Percentiles rank a stretch among this genome's conserved stretches.
These are phyloP conservation scores for Xylaria sp. DNA, from an alignment of 2,329 filamentous ascomycete genomes.

Conservation along the genomic window DNA sequence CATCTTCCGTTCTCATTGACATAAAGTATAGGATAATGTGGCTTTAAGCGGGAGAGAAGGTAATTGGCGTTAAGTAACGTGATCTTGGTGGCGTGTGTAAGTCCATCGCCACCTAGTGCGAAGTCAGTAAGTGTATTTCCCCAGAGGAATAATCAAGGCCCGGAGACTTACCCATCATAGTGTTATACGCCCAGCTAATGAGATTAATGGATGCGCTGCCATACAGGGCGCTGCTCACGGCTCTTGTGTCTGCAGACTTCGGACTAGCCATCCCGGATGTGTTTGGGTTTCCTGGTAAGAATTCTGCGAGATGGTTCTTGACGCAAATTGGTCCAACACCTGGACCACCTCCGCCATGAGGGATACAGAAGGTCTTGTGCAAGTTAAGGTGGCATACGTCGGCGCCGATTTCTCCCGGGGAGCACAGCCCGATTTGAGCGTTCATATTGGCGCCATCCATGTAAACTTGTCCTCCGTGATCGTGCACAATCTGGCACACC, in stretches of 20 bases:
- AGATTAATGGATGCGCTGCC: constrained; percentile 91
- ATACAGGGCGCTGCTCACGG: constrained; percentile 82
- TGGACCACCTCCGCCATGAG: constrained; percentile 91
- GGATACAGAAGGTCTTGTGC: constrained; percentile 99
- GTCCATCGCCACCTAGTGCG: constrained; percentile 63
- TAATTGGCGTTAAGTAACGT: constrained; percentile 98
- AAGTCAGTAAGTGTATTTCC: constrained; percentile 18
- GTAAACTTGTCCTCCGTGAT: constrained; percentile 90
- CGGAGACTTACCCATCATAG: constrained; percentile 80
- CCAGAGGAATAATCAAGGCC: not conserved
- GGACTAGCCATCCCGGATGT: too few species aligned
- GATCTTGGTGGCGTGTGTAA: constrained; percentile 88
- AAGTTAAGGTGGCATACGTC: constrained; percentile 97
- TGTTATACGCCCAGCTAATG: constrained; percentile 94
- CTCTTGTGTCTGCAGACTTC: too few species aligned
- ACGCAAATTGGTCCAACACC: constrained; percentile 95
- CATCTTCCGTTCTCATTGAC: constrained; percentile 87
- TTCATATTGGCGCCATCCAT: constrained; percentile 99
- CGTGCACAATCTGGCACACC: constrained; percentile 83
- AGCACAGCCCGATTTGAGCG: constrained; percentile 93
- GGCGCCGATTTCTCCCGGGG: constrained; percentile 91
- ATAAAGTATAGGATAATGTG: constrained; percentile 91
- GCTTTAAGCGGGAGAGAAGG: constrained; percentile 83
- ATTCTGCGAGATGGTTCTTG: constrained; percentile 77
- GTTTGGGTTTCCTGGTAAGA: constrained; percentile 67